Base-by-base conservation (phyloP, 495 filamentous ascomycete genomes). In the Echria macrotheca region DNA sequence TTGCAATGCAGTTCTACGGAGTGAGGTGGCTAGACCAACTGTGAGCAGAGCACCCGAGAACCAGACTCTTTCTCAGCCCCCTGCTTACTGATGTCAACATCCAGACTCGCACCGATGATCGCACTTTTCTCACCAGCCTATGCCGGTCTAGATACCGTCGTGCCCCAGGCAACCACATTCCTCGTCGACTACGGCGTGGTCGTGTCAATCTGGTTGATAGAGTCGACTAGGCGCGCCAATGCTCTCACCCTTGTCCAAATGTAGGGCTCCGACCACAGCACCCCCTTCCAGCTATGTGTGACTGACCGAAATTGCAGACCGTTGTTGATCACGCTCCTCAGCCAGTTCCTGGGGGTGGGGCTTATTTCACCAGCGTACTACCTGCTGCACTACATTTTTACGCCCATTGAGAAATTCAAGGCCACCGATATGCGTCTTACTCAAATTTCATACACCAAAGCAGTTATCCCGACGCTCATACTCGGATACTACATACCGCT, bases 341-440 rank as follows among this genome's bases (percentile, higher is more conserved):
- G 42, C 10, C 42, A 44, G n/a, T 44, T 44, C 42, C 15, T 44
- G n/a, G 42, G 42, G 5, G 26, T 44, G 5, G 42, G 12, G 25
- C 15, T 32, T 14, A 44, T 44, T 15, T 29, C 42, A n/a, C 42
- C 42, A 15, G 6, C 32, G 5, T 44, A 44, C 25, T 44, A 44
- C 42, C 24, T 32, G 17, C 42, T 31, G 5, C 42, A 44, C 42
- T 44, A 44, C 26, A n/a, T 19, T 22, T 7, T 32, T 26, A 18
- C 10, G 8, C 42, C 42, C 42, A 44, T 44, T 26, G 42, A 31
- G n/a, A 32, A 31, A 8, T 44, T 44, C 42, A 44, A 44, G 15
- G 42, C 42, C 42, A 12, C 42, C 25, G 42, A 44, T 22, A 44
- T 44, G 42, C 42, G 42, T 17, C 42, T 44, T 9, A 44, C 42